phyloP scores from a whole-genome alignment of 805 yeast genomes.

The Dipodascus albidus region DNA sequence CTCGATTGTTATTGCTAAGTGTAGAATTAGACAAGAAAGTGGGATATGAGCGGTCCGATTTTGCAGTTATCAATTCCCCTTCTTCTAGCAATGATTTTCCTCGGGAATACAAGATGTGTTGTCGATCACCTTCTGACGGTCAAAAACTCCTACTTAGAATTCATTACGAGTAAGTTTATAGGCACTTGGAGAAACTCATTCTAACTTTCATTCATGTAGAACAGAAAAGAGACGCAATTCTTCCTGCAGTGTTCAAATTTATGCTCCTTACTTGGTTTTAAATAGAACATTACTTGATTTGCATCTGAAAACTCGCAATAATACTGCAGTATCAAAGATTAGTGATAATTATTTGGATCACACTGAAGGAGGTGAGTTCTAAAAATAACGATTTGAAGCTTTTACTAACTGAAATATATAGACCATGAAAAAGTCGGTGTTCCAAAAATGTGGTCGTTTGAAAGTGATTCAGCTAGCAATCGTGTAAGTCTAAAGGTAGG shows the following conservation, averaged over 20 bases:
- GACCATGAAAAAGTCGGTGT: conserved; percentile 23
- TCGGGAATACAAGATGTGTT: conserved; percentile 40
- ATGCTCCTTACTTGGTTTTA: conserved; percentile 72
- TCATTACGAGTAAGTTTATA: conserved; percentile 46
- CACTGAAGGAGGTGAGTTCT: no score
- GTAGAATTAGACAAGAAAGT: conserved; percentile 37
- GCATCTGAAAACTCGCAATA: conserved; percentile 41
- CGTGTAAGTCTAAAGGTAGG: conserved; percentile 56
- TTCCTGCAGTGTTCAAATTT: conserved; percentile 47
- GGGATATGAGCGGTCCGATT: conserved; percentile 55
- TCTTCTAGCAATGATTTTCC: conserved; percentile 37
- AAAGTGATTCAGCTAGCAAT: conserved; percentile 45
- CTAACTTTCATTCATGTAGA: no score
- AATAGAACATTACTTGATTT: conserved; percentile 68
- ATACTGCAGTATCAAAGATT: conserved; percentile 35
- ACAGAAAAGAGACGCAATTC: not conserved
- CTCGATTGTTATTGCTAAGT: conserved; percentile 59
- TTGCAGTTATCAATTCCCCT: conserved; percentile 46
- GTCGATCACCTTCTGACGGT: conserved; percentile 46
- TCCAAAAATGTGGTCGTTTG: conserved; percentile 84
- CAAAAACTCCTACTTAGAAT: conserved; percentile 54
- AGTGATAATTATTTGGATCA: conserved; percentile 4
- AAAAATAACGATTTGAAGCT: no score
- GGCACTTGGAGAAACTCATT: no score
- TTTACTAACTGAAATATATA: no score